Evolutionary conservation across 192 early-diverging fungal genomes (phyloP).

Genomic region (Backusella luteola): DNA sequence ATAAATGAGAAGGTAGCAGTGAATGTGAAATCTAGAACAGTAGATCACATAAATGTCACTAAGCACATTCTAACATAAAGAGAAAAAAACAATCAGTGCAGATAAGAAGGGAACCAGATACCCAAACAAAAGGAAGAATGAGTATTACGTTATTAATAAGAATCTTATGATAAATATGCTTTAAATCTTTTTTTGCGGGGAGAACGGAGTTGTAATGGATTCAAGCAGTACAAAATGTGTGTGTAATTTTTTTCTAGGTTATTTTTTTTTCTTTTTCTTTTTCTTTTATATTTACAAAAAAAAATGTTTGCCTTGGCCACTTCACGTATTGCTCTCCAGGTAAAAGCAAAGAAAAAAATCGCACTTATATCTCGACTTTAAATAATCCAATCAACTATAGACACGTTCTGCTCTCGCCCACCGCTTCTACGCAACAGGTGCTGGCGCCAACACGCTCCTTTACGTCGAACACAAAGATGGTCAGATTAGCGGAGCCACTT

Average conservation of each 20-base stretch:
- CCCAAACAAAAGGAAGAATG: background rate
- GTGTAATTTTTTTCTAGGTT: background rate
- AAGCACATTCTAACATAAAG: background rate
- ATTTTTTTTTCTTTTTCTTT: background rate
- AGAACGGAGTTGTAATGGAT: background rate
- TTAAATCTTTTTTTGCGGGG: background rate
- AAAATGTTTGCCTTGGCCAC: slow-evolving; percentile 15
- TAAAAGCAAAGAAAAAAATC: background rate
- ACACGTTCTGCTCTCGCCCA: slow-evolving; percentile 12
- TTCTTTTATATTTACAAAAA: background rate
- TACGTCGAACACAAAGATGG: slow-evolving; percentile 88
- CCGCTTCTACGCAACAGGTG: slow-evolving; percentile 46
- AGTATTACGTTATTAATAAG: background rate
- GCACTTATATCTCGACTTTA: background rate
- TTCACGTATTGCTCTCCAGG: slow-evolving; percentile 19
- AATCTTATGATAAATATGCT: background rate
- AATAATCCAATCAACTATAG: background rate
- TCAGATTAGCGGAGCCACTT: slow-evolving; percentile 64
- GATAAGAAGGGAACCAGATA: background rate
- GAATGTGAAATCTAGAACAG: background rate
- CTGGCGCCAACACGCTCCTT: slow-evolving; percentile 74
- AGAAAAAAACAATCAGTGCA: background rate
- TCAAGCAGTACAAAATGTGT: slow-evolving; percentile 3
- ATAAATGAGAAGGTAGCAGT: background rate
- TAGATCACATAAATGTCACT: background rate